Percentiles rank a stretch among this genome's conserved stretches.
Conservation (phyloP, 23 red algal genomes). For the Gracilaria domingensis region DNA sequence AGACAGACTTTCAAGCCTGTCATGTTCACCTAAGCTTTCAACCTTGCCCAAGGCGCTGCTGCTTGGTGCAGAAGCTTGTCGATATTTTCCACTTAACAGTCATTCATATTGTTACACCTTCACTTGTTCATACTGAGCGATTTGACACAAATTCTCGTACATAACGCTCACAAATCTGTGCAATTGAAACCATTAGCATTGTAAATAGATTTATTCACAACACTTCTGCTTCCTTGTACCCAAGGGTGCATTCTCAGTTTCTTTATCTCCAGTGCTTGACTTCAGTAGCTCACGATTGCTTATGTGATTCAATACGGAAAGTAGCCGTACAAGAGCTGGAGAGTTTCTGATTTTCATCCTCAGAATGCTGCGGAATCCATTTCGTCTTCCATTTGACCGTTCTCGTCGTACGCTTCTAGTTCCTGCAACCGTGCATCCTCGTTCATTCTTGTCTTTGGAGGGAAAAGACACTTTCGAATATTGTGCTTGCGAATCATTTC, state of each 20-base stretch:
- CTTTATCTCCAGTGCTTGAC: too few species aligned
- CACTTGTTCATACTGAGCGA: neutral
- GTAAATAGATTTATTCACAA: constrained; percentile 4
- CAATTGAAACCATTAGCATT: neutral
- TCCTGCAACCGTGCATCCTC: constrained; percentile 10
- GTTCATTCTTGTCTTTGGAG: constrained; percentile 18
- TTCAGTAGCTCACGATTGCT: too few species aligned
- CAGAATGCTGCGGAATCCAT: constrained; percentile 10
- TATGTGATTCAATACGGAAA: too few species aligned
- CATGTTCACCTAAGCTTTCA: constrained; percentile 43
- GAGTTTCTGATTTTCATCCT: too few species aligned
- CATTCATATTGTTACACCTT: neutral
- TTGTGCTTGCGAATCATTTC: constrained; percentile 68
- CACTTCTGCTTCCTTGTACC: constrained; percentile 6
- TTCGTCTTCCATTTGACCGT: neutral
- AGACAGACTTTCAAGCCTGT: constrained; percentile 64
- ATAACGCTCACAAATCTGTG: too few species aligned
- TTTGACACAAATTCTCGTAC: neutral
- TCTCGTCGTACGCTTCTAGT: constrained; percentile 6
- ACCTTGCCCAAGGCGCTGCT: neutral
- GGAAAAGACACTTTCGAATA: constrained; percentile 70
- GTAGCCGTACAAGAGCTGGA: too few species aligned
- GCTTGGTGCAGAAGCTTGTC: neutral
- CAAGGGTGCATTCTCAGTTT: neutral
- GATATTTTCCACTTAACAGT: neutral